These are phyloP conservation scores for Chionographis japonica DNA, from an alignment of 106 monocot species.

Conservation along the genomic window DNA sequence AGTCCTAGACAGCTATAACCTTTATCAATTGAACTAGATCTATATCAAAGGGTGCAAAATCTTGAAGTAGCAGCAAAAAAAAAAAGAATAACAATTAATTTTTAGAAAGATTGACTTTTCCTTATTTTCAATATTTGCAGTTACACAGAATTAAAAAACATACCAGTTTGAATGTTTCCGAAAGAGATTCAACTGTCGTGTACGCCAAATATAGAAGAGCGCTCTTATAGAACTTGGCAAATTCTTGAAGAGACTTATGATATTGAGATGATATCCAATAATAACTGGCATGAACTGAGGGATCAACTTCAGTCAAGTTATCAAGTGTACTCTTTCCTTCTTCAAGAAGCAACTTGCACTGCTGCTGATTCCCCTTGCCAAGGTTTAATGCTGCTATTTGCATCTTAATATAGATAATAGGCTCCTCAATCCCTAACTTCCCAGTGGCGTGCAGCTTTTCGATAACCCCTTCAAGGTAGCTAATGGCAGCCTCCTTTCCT, in stretches of 20 bases:
- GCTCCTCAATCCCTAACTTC: constrained; percentile 67
- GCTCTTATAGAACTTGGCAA: constrained; percentile 90
- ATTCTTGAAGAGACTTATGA: constrained; percentile 78
- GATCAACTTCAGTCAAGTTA: constrained; percentile 93
- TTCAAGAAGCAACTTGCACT: constrained; percentile 88
- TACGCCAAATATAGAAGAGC: constrained; percentile 97
- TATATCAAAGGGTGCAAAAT: too few relatives aligned
- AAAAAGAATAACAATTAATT: too few relatives aligned
- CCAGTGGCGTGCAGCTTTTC: constrained; percentile 70
- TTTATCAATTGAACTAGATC: too few relatives aligned
- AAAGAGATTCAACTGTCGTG: constrained; percentile 89
- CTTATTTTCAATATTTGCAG: too few relatives aligned
- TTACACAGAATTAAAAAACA: too few relatives aligned
- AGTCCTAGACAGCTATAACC: too few relatives aligned
- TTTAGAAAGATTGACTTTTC: too few relatives aligned
- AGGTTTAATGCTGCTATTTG: constrained; percentile 83
- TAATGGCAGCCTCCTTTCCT: constrained; percentile 76
- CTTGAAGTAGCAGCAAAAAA: too few relatives aligned
- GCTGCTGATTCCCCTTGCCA: constrained; percentile 67
- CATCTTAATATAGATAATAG: constrained; percentile 88
- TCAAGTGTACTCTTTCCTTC: constrained; percentile 77
- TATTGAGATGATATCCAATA: constrained; percentile 96
- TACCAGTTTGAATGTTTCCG: constrained; percentile 94
- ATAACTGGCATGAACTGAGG: constrained; percentile 88
- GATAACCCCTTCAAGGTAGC: constrained; percentile 83